phyloP scores from a whole-genome alignment of 2,329 filamentous ascomycete species.

The Aureobasidium sp. region DNA sequence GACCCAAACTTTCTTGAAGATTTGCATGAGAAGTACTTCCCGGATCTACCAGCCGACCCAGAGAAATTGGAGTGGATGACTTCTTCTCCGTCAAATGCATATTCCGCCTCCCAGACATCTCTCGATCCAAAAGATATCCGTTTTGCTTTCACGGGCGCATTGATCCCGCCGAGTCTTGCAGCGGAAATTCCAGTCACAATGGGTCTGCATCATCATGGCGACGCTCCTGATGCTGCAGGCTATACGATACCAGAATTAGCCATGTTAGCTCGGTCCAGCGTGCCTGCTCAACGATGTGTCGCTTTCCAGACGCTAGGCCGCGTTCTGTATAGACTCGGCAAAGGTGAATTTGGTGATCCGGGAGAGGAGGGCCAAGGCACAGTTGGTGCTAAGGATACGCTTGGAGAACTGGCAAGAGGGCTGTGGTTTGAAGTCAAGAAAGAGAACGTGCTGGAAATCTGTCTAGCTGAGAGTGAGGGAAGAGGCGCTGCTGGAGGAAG shows the following conservation, averaged over 20 bases:
- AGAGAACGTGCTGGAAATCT: conserved; percentile 66
- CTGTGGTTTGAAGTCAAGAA: conserved; percentile 77
- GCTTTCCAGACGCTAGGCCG: conserved; percentile 87
- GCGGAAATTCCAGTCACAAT: conserved; percentile 67
- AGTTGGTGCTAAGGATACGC: conserved; percentile 41
- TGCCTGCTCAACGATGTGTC: conserved; percentile 81
- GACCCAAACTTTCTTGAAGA: conserved; percentile 77
- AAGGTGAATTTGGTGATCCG: conserved; percentile 57
- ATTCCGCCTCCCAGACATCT: conserved; percentile 68
- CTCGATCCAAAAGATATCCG: conserved; percentile 72
- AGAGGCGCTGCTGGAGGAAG: conserved; percentile 48
- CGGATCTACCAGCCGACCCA: conserved; percentile 75
- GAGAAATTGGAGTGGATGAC: conserved; percentile 84
- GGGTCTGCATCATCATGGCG: conserved; percentile 88
- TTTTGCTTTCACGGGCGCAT: conserved; percentile 77
- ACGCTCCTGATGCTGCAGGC: conserved; percentile 85
- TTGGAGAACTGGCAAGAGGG: conserved; percentile 55
- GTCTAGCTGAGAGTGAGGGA: conserved; percentile 66
- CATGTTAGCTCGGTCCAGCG: conserved; percentile 69
- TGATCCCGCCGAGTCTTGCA: conserved; percentile 71
- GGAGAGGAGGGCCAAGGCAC: conserved; percentile 34
- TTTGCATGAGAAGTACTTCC: conserved; percentile 90
- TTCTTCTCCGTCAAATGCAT: conserved; percentile 62
- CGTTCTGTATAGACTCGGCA: conserved; percentile 74
- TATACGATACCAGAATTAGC: conserved; percentile 88